Evolutionary conservation across 2,329 filamentous ascomycete species (phyloP).

Genomic region (Aureobasidium pullulans): DNA sequence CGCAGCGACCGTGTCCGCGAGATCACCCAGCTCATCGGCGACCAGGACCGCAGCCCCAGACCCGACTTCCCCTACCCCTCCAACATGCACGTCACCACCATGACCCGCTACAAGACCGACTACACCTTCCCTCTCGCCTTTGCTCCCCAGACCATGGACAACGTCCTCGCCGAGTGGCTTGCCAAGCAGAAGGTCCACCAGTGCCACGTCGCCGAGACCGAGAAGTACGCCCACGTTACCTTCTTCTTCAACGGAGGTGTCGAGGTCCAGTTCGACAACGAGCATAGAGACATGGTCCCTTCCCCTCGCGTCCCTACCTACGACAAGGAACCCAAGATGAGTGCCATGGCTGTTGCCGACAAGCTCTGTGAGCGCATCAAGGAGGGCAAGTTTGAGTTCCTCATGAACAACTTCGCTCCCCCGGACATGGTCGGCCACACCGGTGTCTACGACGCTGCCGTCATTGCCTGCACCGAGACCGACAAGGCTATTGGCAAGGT

Average conservation of each 20-base stretch:
- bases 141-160: conserved; percentile 89
- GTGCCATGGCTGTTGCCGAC: conserved; percentile 78
- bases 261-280: conserved; percentile 89
- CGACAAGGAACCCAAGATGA: conserved; percentile 93
- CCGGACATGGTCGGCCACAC: conserved; percentile 99
- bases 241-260: conserved; percentile 99
- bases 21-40: conserved; percentile 87
- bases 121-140: conserved; percentile 91
- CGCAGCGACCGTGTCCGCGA: conserved; percentile 95
- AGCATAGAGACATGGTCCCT: conserved; percentile 87
- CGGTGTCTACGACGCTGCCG: conserved; percentile 89
- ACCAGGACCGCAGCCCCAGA: conserved; percentile 80
- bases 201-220: conserved; percentile 94
- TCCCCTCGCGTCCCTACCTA: conserved; percentile 95
- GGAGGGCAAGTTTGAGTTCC: conserved; percentile 83
- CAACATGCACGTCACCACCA: conserved; percentile 80
- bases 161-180: conserved; percentile 96
- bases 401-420: conserved; percentile 99
- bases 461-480: conserved; percentile 75
- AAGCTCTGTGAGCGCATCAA: conserved; percentile 82
- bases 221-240: conserved; percentile 98
- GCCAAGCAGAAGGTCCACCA: conserved; percentile 83
- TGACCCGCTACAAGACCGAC: conserved; percentile 97
- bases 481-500: conserved; percentile 92
- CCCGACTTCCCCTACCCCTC: conserved; percentile 93